These are phyloP conservation scores for Ceratobasidium sp. DNA, from an alignment of 1,284 basidiomycete genomes.

Conservation along the genomic window DNA sequence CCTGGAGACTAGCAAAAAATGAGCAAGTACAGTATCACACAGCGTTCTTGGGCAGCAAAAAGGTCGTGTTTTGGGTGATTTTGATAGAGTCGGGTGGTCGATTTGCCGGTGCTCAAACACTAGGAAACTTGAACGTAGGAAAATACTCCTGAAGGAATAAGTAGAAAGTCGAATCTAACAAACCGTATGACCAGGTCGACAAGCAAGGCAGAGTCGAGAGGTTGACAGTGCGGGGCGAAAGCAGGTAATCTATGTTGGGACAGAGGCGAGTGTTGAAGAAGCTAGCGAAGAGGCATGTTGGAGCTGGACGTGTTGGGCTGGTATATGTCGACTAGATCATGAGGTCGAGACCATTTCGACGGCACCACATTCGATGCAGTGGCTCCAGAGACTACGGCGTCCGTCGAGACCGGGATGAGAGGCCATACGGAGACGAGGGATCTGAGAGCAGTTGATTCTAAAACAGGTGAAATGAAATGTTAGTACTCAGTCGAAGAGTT, in stretches of 20 bases:
- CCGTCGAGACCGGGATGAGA: constrained; percentile 70
- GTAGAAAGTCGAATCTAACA: constrained; percentile 43
- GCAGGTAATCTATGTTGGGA: constrained; percentile 1
- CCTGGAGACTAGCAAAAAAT: constrained; percentile 32
- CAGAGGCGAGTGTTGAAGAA: neutral
- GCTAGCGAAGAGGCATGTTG: constrained; percentile 9
- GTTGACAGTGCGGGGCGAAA: constrained; percentile 10
- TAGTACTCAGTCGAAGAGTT: neutral
- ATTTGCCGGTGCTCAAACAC: constrained; percentile 18
- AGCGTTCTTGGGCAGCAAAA: constrained; percentile 33
- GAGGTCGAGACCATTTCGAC: constrained; percentile 79
- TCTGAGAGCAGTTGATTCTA: constrained; percentile 76
- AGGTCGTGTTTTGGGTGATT: neutral
- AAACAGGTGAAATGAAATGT: constrained; percentile 23
- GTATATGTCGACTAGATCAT: constrained; percentile 48
- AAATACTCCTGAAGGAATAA: constrained; percentile 18
- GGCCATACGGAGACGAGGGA: constrained; percentile 77
- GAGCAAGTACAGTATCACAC: neutral
- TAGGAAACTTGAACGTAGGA: constrained; percentile 3
- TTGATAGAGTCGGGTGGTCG: constrained; percentile 4
- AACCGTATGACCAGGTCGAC: constrained; percentile 20
- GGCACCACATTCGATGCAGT: constrained; percentile 85
- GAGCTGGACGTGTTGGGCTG: neutral
- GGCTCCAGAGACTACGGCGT: constrained; percentile 82
- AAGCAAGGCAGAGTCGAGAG: neutral